Conservation (phyloP, 305 asterid genomes). For the Fraxinus greggii region DNA sequence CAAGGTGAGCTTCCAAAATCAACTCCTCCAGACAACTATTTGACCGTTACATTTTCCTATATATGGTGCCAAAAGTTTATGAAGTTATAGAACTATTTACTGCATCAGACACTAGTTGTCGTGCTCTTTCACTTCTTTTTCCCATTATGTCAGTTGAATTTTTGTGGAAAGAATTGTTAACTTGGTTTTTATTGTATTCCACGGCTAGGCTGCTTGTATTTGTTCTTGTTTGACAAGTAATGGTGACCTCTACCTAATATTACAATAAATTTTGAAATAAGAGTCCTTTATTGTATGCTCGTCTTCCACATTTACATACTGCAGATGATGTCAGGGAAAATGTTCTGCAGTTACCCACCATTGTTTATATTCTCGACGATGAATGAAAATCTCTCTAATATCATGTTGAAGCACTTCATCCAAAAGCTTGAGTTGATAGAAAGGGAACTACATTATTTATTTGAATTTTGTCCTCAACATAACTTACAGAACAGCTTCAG, state of each 20-base stretch:
- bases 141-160: slow-evolving; percentile 16
- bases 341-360: background rate
- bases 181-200: background rate
- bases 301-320: background rate
- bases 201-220: slow-evolving; percentile 1
- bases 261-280: background rate
- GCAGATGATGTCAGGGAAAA: background rate
- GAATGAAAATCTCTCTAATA: background rate
- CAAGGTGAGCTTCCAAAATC: slow-evolving; percentile 52
- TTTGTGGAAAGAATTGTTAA: slow-evolving; percentile 7
- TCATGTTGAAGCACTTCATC: background rate
- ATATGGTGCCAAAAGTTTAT: background rate
- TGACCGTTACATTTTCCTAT: background rate
- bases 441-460: background rate
- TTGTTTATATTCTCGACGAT: background rate
- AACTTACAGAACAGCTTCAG: slow-evolving; percentile 5
- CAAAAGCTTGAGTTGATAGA: background rate
- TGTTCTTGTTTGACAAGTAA: slow-evolving; percentile 3
- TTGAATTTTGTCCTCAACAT: background rate
- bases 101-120: slow-evolving; percentile 14
- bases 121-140: slow-evolving; percentile 9
- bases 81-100: background rate
- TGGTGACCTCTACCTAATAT: background rate
- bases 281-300: background rate
- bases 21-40: slow-evolving; percentile 10